Percentiles rank a stretch among this genome's conserved stretches.
These are phyloP conservation scores for Lactarius sanguifluus DNA, from an alignment of 768 basidiomycete genomes.

Conservation along the genomic window DNA sequence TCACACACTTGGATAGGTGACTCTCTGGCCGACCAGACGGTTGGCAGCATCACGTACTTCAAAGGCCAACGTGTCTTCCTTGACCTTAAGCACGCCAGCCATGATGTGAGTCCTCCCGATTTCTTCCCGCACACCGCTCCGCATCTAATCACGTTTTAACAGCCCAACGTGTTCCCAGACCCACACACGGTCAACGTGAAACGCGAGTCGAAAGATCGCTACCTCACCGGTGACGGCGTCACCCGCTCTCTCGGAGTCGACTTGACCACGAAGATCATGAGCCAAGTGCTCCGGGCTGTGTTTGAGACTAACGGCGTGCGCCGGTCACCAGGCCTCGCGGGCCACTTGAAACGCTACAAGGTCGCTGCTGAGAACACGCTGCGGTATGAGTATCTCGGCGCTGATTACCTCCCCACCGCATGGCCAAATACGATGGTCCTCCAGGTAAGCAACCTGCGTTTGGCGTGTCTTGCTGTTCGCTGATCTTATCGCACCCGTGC, in stretches of 20 bases:
- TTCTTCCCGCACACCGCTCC: not conserved
- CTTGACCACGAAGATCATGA: slow-evolving; percentile 59
- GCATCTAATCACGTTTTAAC: slow-evolving; percentile 11
- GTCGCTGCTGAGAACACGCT: slow-evolving; percentile 48
- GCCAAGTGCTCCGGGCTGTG: slow-evolving; percentile 65
- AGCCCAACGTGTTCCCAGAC: slow-evolving; percentile 56
- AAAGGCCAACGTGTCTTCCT: slow-evolving; percentile 62
- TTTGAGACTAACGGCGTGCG: slow-evolving; percentile 57
- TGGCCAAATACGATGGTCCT: slow-evolving; percentile 71
- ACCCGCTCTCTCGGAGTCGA: slow-evolving; percentile 51
- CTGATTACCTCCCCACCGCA: slow-evolving; percentile 47
- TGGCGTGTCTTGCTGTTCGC: not conserved
- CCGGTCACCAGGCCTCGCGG: slow-evolving; percentile 69
- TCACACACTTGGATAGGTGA: slow-evolving; percentile 39
- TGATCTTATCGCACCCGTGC: not conserved
- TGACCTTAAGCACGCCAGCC: slow-evolving; percentile 55
- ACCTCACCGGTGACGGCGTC: slow-evolving; percentile 50
- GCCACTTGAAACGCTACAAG: slow-evolving; percentile 57
- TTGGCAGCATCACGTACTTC: slow-evolving; percentile 45
- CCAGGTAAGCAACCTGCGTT: slow-evolving; percentile 41
- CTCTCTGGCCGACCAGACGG: slow-evolving; percentile 45
- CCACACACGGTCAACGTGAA: slow-evolving; percentile 46
- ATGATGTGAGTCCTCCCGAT: slow-evolving; percentile 43
- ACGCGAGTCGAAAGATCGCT: slow-evolving; percentile 46
- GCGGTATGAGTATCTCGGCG: slow-evolving; percentile 56